Percentiles rank a stretch among this genome's conserved stretches.
These are phyloP conservation scores for Nicotiana knightiana DNA, from an alignment of 257 asterid species.

Conservation along the genomic window DNA sequence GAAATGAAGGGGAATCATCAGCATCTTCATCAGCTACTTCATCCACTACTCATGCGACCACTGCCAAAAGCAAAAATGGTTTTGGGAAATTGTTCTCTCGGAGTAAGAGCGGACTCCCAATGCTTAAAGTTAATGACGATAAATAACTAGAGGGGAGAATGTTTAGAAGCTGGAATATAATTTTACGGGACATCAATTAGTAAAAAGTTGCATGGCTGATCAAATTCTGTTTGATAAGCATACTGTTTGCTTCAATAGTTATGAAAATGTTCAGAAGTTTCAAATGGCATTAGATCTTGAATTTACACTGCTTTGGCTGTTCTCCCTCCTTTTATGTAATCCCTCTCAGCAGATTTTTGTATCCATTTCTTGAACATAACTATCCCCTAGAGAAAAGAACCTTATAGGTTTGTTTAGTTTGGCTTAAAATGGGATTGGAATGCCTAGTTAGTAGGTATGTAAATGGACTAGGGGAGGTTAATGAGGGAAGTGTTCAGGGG, in stretches of 20 bases:
- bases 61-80: conserved; percentile 43
- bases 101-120: conserved; percentile 40
- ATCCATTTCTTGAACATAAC: background rate
- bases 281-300: background rate
- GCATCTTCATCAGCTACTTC: conserved; percentile 33
- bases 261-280: background rate
- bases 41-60: conserved; percentile 23
- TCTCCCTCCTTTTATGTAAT: background rate
- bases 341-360: background rate
- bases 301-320: background rate
- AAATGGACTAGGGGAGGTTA: background rate
- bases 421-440: background rate
- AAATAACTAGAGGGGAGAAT: background rate
- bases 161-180: background rate
- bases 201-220: background rate
- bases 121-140: conserved; percentile 12
- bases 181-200: background rate
- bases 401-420: background rate
- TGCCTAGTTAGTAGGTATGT: background rate
- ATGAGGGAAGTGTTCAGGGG: background rate
- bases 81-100: conserved; percentile 51
- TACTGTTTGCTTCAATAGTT: background rate
- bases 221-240: conserved; percentile 11
- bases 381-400: background rate
- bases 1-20: conserved; percentile 37